Conservation (phyloP, 768 basidiomycete genomes). For the Kwoniella sp. region DNA sequence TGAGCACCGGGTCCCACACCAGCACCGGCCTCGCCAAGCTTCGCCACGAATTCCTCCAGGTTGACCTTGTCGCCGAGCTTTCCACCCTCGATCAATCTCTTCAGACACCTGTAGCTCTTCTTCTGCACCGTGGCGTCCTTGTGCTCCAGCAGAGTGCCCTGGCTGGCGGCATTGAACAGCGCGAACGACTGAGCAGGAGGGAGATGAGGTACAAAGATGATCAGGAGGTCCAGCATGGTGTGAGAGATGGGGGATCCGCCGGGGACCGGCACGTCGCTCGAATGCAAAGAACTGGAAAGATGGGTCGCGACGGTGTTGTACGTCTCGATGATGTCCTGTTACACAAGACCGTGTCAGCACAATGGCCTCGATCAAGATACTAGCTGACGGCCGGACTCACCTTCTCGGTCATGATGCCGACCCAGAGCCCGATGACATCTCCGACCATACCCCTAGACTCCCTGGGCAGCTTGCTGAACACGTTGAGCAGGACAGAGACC, state of each 20-base stretch:
- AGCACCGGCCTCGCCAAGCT: slow-evolving; percentile 63
- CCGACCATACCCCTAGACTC: slow-evolving; percentile 73
- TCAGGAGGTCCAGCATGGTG: slow-evolving; percentile 71
- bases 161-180: slow-evolving; percentile 68
- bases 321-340: slow-evolving; percentile 70
- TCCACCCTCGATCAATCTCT: slow-evolving; percentile 64
- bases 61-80: slow-evolving; percentile 52
- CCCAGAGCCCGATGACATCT: slow-evolving; percentile 83
- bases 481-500: slow-evolving; percentile 91
- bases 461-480: slow-evolving; percentile 78
- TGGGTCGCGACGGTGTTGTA: slow-evolving; percentile 68
- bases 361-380: no score
- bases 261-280: slow-evolving; percentile 23
- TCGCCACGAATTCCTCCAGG: slow-evolving; percentile 60
- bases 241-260: slow-evolving; percentile 53
- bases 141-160: slow-evolving; percentile 64
- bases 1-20: slow-evolving; percentile 78
- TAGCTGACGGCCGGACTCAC: slow-evolving; percentile 51
- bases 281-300: slow-evolving; percentile 39
- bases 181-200: slow-evolving; percentile 59
- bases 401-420: slow-evolving; percentile 68
- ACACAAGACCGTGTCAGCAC: neutral
- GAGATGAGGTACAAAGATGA: slow-evolving; percentile 74
- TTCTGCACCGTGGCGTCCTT: slow-evolving; percentile 89
- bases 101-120: slow-evolving; percentile 83